phyloP scores from a whole-genome alignment of 805 yeast genomes.

The Wickerhamomyces canadensis region DNA sequence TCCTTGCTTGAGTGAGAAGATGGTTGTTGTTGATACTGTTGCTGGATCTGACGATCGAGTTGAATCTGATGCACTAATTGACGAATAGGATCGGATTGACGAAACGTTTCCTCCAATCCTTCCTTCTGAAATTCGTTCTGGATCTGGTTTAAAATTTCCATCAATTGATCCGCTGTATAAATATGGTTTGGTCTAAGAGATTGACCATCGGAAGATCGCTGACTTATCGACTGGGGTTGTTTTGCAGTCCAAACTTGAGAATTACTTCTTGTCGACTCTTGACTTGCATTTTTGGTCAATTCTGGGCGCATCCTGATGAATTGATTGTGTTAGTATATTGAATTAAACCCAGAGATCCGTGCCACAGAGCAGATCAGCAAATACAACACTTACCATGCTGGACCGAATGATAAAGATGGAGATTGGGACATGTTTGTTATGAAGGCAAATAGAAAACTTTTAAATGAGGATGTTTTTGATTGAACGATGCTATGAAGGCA shows the following conservation, averaged over 20 bases:
- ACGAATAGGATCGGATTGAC: constrained; percentile 26
- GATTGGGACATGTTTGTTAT: constrained; percentile 25
- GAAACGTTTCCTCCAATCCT: constrained; percentile 26
- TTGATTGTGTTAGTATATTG: too few species aligned
- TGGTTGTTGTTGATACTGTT: constrained; percentile 3
- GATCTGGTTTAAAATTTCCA: constrained; percentile 44
- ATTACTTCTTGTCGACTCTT: constrained; percentile 1
- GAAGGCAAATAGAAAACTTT: too few species aligned
- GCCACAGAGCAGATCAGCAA: too few species aligned
- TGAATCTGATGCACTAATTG: constrained; percentile 17
- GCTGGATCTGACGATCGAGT: constrained; percentile 14
- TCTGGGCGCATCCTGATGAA: constrained; percentile 34
- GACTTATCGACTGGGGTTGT: constrained; percentile 8
- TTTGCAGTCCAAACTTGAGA: constrained; percentile 1
- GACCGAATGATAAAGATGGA: constrained; percentile 25
- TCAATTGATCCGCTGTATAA: constrained; percentile 48
- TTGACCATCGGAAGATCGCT: constrained; percentile 1
- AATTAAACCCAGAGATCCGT: too few species aligned
- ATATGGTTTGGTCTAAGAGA: constrained; percentile 36
- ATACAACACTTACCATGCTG: constrained; percentile 26
- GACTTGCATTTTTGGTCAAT: constrained; percentile 10
- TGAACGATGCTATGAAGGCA: too few species aligned
- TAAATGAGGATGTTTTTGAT: too few species aligned
- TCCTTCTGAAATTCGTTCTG: constrained; percentile 24
- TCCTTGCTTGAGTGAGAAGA: constrained; percentile 1